A percentile compares a stretch with the other conserved stretches of the same genome.
Conservation (phyloP, 192 early-diverging fungal species). For the Diversispora epigaea region DNA sequence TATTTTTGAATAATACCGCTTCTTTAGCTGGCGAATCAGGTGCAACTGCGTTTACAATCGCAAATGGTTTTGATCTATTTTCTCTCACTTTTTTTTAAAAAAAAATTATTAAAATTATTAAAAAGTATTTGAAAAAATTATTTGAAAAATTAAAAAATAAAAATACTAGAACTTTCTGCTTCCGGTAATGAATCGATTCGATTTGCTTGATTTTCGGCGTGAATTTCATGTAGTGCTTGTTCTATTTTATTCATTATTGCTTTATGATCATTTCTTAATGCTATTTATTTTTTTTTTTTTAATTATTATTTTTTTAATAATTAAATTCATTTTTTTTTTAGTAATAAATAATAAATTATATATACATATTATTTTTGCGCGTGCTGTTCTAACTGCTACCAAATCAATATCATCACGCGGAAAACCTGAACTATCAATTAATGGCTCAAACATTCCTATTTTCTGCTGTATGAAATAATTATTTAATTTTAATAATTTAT, state of each 20-base stretch:
- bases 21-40: constrained; percentile 55
- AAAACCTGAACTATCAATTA: constrained; percentile 51
- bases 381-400: constrained; percentile 45
- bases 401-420: constrained; percentile 57
- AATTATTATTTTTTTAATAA: not conserved
- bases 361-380: constrained; percentile 40
- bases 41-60: constrained; percentile 55
- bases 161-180: too few species aligned
- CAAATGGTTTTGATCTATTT: constrained; percentile 41
- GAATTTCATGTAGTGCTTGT: constrained; percentile 45
- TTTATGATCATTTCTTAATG: constrained; percentile 53
- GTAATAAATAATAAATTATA: not conserved
- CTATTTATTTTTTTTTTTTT: not conserved
- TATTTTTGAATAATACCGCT: constrained; percentile 36
- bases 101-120: too few species aligned
- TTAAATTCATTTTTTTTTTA: not conserved
- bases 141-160: too few species aligned
- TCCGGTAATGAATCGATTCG: too few species aligned
- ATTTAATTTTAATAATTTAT: not conserved
- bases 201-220: constrained; percentile 41
- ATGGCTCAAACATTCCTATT: constrained; percentile 48
- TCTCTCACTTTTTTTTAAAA: too few species aligned
- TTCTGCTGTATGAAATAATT: constrained; percentile 40
- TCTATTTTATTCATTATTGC: constrained; percentile 54
- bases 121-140: too few species aligned